Evolutionary conservation across 2,329 filamentous ascomycete species (phyloP), one percentile per base, ranked within the genome.

Genomic region (Talaromyces sp.): DNA sequence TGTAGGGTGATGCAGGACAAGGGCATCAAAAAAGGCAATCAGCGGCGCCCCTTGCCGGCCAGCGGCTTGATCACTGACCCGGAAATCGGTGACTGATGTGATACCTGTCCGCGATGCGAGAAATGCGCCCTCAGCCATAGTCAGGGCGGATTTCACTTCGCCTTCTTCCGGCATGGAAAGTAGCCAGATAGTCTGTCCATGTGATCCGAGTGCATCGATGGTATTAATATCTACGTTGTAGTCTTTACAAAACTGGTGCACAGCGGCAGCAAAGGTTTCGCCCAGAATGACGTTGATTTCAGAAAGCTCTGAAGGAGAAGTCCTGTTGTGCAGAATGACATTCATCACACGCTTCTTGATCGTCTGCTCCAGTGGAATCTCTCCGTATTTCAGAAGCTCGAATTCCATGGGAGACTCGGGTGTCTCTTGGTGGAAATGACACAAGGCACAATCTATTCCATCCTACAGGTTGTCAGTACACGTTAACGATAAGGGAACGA

Each of bases 141-240:
- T 85, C 59, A 86, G 73, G 16, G 83, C 81, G 47, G 81, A 82
- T 47, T 78, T 79, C 35, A 77, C 80, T 62, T 83, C 78, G 9
- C 79, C 81, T 31, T 69, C 64, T 60, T 82, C 78, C 0, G 85
- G 83, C 83, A 86, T 85, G 62, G 79, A 82, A 16, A 83, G 76
- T 6, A 86, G 75, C 83, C 83, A 87, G 68, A 85, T 85, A 10
- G 85, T 87, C 73, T 87, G 85, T 14, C 85, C 85, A 68, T 88
- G 84, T 3, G 84, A 85, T 27, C 85, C 85, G 43, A 87, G 79
- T 24, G 79, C 80, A 68, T 87, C 85, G 66, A 88, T 82, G 8
- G 77, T 77, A 16, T 76, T 72, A 22, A 82, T 73, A 11, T 79
- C 69, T 49, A 86, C 73, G 24, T 74, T 68, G 56, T 84, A 72